These are phyloP conservation scores for Meredithiella fracta DNA, from an alignment of 2,329 filamentous ascomycete genomes.

Conservation along the genomic window DNA sequence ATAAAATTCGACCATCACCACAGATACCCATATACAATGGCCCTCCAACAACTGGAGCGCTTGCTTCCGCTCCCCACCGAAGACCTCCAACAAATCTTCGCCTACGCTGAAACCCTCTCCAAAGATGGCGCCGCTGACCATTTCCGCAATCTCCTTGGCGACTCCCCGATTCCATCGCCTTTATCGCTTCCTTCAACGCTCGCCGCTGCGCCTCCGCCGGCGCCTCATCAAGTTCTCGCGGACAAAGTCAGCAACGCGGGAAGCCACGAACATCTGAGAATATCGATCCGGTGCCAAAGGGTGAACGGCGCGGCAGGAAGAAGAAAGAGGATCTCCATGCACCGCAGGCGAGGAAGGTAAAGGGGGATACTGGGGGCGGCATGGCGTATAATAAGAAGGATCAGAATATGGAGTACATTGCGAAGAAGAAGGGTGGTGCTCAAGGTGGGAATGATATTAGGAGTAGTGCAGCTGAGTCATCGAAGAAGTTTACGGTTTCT, in stretches of 20 bases:
- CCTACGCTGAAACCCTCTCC: conserved; percentile 62
- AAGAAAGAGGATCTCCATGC: conserved; percentile 46
- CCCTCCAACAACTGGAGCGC: conserved; percentile 51
- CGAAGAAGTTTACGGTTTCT: not conserved
- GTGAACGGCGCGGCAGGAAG: conserved; percentile 36
- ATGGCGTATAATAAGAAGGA: conserved; percentile 59
- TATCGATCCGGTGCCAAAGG: conserved; percentile 32
- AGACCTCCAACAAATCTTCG: conserved; percentile 67
- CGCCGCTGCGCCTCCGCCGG: conserved; percentile 31
- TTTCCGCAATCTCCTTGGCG: conserved; percentile 74
- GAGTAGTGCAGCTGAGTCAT: not conserved
- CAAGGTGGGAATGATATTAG: not conserved
- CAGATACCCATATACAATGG: conserved; percentile 27
- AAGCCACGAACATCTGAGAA: not conserved
- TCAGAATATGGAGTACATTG: conserved; percentile 56
- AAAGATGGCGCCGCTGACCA: conserved; percentile 67
- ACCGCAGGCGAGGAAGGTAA: conserved; percentile 44
- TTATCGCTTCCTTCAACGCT: conserved; percentile 67
- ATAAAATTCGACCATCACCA: too few species aligned
- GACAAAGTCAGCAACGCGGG: conserved; percentile 15
- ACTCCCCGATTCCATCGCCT: conserved; percentile 62
- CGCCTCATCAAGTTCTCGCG: conserved; percentile 15
- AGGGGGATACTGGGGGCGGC: conserved; percentile 46
- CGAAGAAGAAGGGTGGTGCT: conserved; percentile 18
- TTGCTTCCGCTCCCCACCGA: conserved; percentile 74